Evolutionary conservation across 2,329 filamentous ascomycete species (phyloP), one percentile per base, ranked within the genome.

Genomic region (Fusarium sp.): DNA sequence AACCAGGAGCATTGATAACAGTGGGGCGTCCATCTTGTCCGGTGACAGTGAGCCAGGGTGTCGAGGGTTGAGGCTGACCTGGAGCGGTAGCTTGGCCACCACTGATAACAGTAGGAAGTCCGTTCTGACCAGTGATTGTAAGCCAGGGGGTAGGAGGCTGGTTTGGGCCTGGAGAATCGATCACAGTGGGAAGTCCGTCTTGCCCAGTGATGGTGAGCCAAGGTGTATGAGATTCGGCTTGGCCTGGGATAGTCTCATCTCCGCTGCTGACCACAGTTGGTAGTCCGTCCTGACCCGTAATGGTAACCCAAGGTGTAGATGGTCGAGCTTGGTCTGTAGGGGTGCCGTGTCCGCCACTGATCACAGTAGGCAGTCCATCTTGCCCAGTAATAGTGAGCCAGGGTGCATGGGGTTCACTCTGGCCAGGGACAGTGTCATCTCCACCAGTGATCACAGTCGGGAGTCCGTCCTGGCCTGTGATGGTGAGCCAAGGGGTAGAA

Each of bases 341-440:
- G 20, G 52, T 25, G 11, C 57, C 69, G 27, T 45, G 37, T 32
- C 65, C 65, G 38, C 62, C 70, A 50, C 58, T 65, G 22, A 79
- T 20, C 15, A 78, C 66, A 14, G 79, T 80, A 17, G 76, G 76
- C 15, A 75, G 71, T 10, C 79, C 79, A 63, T 76, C 73, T 6
- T 62, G 47, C 6, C 47, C 47, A n/a, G 47, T 52, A 15, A 52
- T 52, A 27, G 47, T 52, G 17, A 52, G 47, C 47, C 47, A 52
- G 11, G 47, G 47, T 45, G 40, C 12, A 15, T 45, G 40, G 25
- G 40, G 20, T 14, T 45, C 40, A 14, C 6, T 25, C 11, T 45
- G 40, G 6, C 40, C 40, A 14, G 40, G 40, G 40, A 25, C n/a
- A 22, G 40, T 22, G 12, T 45, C 20, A 14, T 45, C 40, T 32